phyloP scores from a whole-genome alignment of 805 yeast species.

The Kuraishia borneana region DNA sequence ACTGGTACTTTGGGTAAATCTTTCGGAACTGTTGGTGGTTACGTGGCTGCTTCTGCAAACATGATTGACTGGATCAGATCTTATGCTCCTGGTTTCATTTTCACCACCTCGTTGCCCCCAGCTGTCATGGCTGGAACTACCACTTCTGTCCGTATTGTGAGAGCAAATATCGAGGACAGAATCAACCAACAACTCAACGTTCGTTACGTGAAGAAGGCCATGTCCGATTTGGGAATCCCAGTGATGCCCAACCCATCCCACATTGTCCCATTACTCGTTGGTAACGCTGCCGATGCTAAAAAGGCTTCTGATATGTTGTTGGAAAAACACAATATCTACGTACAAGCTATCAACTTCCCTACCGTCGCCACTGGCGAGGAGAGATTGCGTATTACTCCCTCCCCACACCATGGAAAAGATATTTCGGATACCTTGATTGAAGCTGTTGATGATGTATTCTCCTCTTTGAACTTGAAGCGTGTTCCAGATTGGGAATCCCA shows the following conservation, averaged over 20 bases:
- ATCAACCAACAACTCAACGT: conserved; percentile 78
- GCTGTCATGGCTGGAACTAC: conserved; percentile 92
- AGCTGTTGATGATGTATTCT: conserved; percentile 76
- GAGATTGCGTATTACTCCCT: conserved; percentile 95
- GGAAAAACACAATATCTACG: conserved; percentile 78
- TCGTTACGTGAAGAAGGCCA: conserved; percentile 67
- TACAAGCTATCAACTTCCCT: conserved; percentile 97
- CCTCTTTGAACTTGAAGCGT: conserved; percentile 62
- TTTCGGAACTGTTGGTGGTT: conserved; percentile 96
- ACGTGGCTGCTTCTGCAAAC: conserved; percentile 77
- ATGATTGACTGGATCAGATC: conserved; percentile 94
- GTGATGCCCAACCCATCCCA: conserved; percentile 97
- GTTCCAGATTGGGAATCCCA: conserved; percentile 61
- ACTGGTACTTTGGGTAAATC: conserved; percentile 98
- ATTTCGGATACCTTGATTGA: conserved; percentile 65
- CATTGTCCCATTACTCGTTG: conserved; percentile 90
- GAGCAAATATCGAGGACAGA: conserved; percentile 68
- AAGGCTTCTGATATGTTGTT: conserved; percentile 82
- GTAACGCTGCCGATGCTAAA: conserved; percentile 89
- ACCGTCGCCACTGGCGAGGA: conserved; percentile 95
- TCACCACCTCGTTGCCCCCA: conserved; percentile 97
- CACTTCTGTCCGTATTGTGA: conserved; percentile 77
- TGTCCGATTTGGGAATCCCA: conserved; percentile 71
- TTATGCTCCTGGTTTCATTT: conserved; percentile 93
- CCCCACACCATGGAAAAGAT: conserved; percentile 86